Evolutionary conservation across 352 stramenopile species (phyloP).

Genomic region (Phytopythium kandeliae): DNA sequence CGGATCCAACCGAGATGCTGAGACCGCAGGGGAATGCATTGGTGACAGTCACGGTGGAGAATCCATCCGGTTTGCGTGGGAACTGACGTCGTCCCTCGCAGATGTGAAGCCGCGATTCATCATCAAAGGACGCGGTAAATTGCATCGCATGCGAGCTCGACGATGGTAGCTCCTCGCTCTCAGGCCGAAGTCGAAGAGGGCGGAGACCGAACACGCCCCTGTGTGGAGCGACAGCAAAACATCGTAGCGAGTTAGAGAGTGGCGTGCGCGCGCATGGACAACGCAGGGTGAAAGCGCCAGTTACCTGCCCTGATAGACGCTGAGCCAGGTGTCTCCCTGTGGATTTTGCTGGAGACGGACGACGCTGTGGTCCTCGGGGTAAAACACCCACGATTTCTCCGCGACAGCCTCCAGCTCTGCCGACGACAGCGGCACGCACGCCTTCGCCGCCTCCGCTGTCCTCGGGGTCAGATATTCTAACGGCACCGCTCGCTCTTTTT

Average conservation of each 20-base stretch:
- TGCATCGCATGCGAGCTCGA: constrained; percentile 12
- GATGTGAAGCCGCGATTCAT: constrained; percentile 44
- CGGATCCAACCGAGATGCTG: constrained; percentile 45
- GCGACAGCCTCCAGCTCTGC: constrained; percentile 34
- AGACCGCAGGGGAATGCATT: constrained; percentile 52
- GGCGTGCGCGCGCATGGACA: no score
- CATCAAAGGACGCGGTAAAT: constrained; percentile 53
- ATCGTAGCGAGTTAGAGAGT: no score
- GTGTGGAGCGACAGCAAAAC: no score
- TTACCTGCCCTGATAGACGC: constrained; percentile 52
- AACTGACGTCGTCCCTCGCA: constrained; percentile 18
- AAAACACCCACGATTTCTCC: constrained; percentile 46
- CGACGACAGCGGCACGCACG: constrained; percentile 48
- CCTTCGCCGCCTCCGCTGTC: constrained; percentile 28
- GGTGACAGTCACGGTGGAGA: constrained; percentile 30
- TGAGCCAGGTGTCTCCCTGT: constrained; percentile 44
- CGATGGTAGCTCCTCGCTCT: background rate
- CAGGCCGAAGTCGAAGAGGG: constrained; percentile 2
- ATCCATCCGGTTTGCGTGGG: constrained; percentile 43
- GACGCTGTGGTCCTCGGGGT: constrained; percentile 65
- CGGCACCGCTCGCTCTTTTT: constrained; percentile 24
- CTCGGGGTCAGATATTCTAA: constrained; percentile 64
- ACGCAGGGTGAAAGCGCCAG: background rate
- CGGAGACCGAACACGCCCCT: constrained; percentile 65
- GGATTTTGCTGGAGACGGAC: constrained; percentile 43